Conservation (phyloP, 2,329 filamentous ascomycete species). For the Apiospora hydei region DNA sequence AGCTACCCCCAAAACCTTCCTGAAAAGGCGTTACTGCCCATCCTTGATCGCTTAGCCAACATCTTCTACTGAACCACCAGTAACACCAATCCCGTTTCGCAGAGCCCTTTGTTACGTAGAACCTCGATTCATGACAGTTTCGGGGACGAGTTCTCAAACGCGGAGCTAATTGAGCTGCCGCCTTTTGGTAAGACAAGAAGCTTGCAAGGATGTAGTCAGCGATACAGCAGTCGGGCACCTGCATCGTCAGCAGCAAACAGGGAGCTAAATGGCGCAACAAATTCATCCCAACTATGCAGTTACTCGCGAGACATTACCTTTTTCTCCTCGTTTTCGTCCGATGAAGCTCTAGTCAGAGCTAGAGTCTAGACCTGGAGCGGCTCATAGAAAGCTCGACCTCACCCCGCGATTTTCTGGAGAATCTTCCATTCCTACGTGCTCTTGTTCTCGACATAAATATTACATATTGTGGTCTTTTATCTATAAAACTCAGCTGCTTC, state of each 20-base stretch:
- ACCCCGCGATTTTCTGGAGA: not conserved
- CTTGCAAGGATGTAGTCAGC: not conserved
- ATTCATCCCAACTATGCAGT: conserved; percentile 8
- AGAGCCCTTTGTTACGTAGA: not conserved
- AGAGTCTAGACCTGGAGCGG: not conserved
- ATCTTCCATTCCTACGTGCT: not conserved
- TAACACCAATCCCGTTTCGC: not conserved
- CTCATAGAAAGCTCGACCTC: not conserved
- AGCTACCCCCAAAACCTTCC: not conserved
- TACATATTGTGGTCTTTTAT: not conserved
- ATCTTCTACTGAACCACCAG: not conserved
- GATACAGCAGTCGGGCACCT: not conserved
- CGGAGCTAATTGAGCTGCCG: not conserved
- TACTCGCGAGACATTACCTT: not conserved
- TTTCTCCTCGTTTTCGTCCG: not conserved
- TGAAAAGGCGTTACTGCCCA: not conserved
- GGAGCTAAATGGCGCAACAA: not conserved
- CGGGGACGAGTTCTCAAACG: not conserved
- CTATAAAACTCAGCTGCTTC: not conserved
- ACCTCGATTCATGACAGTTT: not conserved
- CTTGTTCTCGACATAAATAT: not conserved
- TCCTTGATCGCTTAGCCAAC: not conserved
- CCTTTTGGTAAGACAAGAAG: not conserved
- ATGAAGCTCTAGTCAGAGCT: not conserved
- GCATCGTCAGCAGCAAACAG: not conserved